These are phyloP conservation scores for Thamnidium elegans DNA, from an alignment of 192 early-diverging fungal species.

Conservation along the genomic window DNA sequence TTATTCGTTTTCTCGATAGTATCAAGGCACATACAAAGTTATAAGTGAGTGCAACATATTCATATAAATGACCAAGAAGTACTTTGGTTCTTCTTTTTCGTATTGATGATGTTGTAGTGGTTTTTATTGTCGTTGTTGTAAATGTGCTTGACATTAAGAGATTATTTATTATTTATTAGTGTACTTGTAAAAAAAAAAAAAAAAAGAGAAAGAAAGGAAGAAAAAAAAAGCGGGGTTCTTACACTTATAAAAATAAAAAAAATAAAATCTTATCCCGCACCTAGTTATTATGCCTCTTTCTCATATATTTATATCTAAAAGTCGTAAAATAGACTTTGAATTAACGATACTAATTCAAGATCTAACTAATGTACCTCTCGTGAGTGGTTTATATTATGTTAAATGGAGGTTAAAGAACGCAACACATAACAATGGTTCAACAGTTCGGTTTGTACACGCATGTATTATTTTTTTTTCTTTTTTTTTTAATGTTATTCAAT, in stretches of 20 bases:
- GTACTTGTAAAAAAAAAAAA: constrained; percentile 1
- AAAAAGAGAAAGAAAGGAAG: background rate
- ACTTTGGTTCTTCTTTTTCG: constrained; percentile 4
- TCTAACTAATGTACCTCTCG: constrained; percentile 77
- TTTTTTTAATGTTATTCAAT: background rate
- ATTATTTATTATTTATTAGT: too few species aligned
- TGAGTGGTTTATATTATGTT: constrained; percentile 74
- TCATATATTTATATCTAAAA: constrained; percentile 67
- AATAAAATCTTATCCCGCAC: background rate
- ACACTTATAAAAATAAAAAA: too few species aligned
- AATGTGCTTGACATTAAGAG: background rate
- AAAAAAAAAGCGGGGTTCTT: background rate
- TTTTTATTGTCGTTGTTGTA: constrained; percentile 2
- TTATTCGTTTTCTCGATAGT: background rate
- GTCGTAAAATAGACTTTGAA: constrained; percentile 67
- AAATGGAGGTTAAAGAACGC: constrained; percentile 71
- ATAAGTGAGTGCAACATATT: background rate
- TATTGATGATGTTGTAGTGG: background rate
- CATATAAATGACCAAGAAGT: background rate
- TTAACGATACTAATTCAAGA: constrained; percentile 65
- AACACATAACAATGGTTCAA: constrained; percentile 29
- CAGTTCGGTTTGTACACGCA: constrained; percentile 27
- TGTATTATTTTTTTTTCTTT: background rate
- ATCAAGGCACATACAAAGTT: constrained; percentile 13
- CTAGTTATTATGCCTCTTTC: constrained; percentile 40